Percentiles rank a stretch among this genome's conserved stretches.
These are phyloP conservation scores for Penicillium polonicum DNA, from an alignment of 2,329 filamentous ascomycete species.

Conservation along the genomic window DNA sequence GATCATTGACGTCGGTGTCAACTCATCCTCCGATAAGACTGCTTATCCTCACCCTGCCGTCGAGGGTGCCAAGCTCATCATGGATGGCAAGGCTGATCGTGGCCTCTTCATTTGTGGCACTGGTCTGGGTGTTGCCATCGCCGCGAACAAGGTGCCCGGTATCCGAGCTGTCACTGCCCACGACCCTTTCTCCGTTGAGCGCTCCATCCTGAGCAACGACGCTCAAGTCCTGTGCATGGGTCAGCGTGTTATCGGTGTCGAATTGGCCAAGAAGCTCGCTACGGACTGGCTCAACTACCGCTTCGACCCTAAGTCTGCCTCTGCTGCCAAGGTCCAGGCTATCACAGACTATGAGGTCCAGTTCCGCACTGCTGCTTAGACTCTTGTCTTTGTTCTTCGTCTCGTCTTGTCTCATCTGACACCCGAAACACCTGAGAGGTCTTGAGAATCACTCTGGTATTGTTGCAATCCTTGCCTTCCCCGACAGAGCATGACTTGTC, in stretches of 20 bases:
- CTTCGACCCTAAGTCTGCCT: constrained; percentile 68
- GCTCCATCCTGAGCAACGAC: constrained; percentile 78
- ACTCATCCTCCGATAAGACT: constrained; percentile 67
- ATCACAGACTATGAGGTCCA: constrained; percentile 46
- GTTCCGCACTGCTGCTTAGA: constrained; percentile 25
- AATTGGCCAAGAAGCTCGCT: constrained; percentile 73
- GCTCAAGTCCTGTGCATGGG: constrained; percentile 86
- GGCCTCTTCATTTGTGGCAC: constrained; percentile 80
- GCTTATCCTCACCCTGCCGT: constrained; percentile 79
- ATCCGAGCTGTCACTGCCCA: constrained; percentile 86
- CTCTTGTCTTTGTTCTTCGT: not conserved
- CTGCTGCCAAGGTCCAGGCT: constrained; percentile 59
- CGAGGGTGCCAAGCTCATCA: constrained; percentile 60
- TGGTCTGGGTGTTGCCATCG: constrained; percentile 80
- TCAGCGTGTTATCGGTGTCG: constrained; percentile 77
- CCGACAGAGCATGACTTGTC: not conserved
- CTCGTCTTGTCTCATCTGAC: not conserved
- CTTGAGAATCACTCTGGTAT: not conserved
- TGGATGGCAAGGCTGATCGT: constrained; percentile 62
- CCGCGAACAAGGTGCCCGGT: constrained; percentile 84
- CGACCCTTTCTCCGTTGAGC: constrained; percentile 80
- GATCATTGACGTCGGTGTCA: constrained; percentile 73
- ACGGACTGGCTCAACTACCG: constrained; percentile 82
- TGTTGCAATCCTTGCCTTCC: not conserved
- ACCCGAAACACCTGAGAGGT: not conserved